phyloP scores from a whole-genome alignment of 2,329 filamentous ascomycete species.

The Sarocladium strictum region DNA sequence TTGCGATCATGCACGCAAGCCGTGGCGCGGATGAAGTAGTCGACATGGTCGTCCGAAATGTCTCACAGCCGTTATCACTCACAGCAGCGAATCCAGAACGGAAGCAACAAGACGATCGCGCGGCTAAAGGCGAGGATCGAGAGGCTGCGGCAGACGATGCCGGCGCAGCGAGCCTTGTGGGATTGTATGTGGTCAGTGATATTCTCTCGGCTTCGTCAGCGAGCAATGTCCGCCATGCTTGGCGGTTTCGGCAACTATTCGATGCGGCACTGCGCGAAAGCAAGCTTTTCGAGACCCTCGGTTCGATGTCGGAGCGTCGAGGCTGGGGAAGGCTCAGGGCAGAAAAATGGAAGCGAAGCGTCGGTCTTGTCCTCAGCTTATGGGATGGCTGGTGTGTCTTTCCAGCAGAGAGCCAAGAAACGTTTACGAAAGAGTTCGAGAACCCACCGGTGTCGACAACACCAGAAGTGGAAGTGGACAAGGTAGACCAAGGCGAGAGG shows the following conservation, averaged over 20 bases:
- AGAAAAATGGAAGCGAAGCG: constrained; percentile 78
- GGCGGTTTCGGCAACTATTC: constrained; percentile 79
- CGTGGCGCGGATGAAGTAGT: constrained; percentile 85
- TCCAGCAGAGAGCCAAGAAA: constrained; percentile 64
- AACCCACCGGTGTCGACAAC: constrained; percentile 50
- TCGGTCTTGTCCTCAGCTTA: constrained; percentile 60
- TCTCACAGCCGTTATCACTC: constrained; percentile 69
- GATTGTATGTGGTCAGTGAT: constrained; percentile 71
- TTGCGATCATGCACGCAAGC: constrained; percentile 83
- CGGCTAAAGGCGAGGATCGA: constrained; percentile 1
- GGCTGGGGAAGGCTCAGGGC: constrained; percentile 76
- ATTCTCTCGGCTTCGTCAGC: constrained; percentile 73
- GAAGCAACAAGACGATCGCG: constrained; percentile 26
- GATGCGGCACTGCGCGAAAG: constrained; percentile 63
- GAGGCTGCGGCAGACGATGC: constrained; percentile 43
- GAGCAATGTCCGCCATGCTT: constrained; percentile 74
- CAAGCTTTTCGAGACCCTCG: constrained; percentile 69
- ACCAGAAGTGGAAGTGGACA: constrained; percentile 17
- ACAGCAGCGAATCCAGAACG: constrained; percentile 62
- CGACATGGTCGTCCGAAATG: constrained; percentile 78
- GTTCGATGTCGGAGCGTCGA: constrained; percentile 63
- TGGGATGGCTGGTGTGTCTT: constrained; percentile 74
- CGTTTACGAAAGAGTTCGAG: constrained; percentile 65
- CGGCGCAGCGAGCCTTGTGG: constrained; percentile 70
- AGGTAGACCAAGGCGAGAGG: constrained; percentile 15